Evolutionary conservation across 805 yeast species (phyloP), one percentile per base, ranked within the genome.

Genomic region (Blastobotrys parvus): DNA sequence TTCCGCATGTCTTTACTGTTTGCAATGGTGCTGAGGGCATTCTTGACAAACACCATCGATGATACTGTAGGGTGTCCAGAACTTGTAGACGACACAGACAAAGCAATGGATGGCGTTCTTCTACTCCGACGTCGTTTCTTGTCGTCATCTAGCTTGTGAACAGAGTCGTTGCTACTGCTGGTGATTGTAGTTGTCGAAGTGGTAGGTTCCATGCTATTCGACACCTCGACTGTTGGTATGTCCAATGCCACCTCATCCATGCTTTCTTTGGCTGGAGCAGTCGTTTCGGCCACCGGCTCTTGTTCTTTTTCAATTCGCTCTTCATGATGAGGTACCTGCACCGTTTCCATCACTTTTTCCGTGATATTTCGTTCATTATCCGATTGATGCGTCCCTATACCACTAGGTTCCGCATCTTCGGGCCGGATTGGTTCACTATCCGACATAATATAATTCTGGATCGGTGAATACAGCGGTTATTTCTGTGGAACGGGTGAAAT

Each of bases 1-100:
- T 74, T 72, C 47, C 71, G 70, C 13, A 78, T 77, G 35, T 82
- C 92, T 54, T 80, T 82, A 46, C 75, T 71, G 27, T 59, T 68
- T 33, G 74, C 59, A 49, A 84, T 77, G 13, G 65, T 53, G 45
- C 78, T 78, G 49, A 84, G 71, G 2, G 87, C 76, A 42, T 71
- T 70, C 49, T 71, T 75, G 51, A 82, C 70, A 44, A 77, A 69
- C 34, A 64, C 55, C 46, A 48, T 64, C 2, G 70, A 63, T 11
- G 69, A 62, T 27, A 57, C 53, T 2, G 56, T 49, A 18, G 50
- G 54, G 16, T 53, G 53, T 3, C 59, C 55, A n/a, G 49, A 46
- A 6, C 41, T 39, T 25, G 47, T 34, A 16, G 58, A 54, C 8
- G 57, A 41, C 13, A 51, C 46, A 5, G 59, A 53, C 29, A 53